Conservation (phyloP, 768 basidiomycete genomes). For the Amanita brunnescens region DNA sequence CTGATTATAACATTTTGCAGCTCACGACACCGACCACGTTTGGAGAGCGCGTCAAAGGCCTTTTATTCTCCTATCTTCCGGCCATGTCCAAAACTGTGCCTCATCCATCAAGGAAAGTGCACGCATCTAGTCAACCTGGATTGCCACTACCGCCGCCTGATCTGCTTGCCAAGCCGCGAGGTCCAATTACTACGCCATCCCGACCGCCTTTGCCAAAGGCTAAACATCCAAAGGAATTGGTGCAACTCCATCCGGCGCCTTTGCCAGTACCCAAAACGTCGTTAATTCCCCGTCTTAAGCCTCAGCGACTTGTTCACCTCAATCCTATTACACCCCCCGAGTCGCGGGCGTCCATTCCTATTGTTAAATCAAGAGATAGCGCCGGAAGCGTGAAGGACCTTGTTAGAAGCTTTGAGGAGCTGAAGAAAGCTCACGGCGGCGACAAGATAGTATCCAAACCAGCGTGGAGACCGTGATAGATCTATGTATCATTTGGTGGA, state of each 20-base stretch:
- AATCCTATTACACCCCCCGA: slow-evolving; percentile 31
- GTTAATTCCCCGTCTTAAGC: slow-evolving; percentile 35
- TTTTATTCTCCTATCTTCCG: slow-evolving; percentile 56
- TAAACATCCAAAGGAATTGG: slow-evolving; percentile 55
- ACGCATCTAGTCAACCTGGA: slow-evolving; percentile 24
- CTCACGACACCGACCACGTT: slow-evolving; percentile 22
- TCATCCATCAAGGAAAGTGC: slow-evolving; percentile 14
- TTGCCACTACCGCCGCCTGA: slow-evolving; percentile 51
- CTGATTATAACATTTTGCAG: neutral
- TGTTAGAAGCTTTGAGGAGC: slow-evolving; percentile 49
- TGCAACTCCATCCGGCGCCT: slow-evolving; percentile 50
- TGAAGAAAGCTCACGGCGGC: neutral
- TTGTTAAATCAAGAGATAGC: slow-evolving; percentile 41
- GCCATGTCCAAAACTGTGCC: slow-evolving; percentile 31
- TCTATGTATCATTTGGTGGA: neutral
- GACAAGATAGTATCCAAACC: neutral
- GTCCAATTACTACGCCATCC: slow-evolving; percentile 51
- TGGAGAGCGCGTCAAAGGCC: slow-evolving; percentile 45
- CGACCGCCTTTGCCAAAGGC: slow-evolving; percentile 37
- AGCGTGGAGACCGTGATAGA: neutral
- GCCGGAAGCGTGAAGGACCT: slow-evolving; percentile 68
- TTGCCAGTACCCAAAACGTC: slow-evolving; percentile 27
- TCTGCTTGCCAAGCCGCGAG: slow-evolving; percentile 38
- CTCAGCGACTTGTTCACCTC: slow-evolving; percentile 46
- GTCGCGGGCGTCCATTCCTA: slow-evolving; percentile 13